Evolutionary conservation across 2,329 filamentous ascomycete genomes (phyloP), one percentile per base, ranked within the genome.

Genomic region (Nemania sp.): DNA sequence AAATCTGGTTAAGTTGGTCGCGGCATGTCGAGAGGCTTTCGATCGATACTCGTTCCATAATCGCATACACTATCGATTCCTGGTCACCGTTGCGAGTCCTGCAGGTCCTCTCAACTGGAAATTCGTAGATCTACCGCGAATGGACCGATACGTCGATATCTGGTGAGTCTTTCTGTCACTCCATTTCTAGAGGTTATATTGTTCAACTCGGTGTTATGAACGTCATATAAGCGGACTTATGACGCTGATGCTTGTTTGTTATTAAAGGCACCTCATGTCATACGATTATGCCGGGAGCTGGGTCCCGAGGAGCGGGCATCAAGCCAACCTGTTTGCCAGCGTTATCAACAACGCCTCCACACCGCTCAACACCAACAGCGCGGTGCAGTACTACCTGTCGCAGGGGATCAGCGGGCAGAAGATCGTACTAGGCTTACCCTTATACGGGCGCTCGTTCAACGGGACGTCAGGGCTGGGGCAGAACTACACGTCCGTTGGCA

Each of bases 361-460:
- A 1, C 87, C 87, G 7, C 89, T 86, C 73, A 86, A 78, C 73
- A 88, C 86, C 2, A 76, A 88, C 44, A 73, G 76, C 30, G 89
- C 89, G 3, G 73, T 95, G 22, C 68, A 75, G 7, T 81, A 81
- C 63, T 91, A 91, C 72, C 71, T 82, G 9, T 66, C 74, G 3
- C 74, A 77, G 11, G 84, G 84, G 7, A 78, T 94, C 7, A 63
- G 78, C 0, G 60, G 82, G 0, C 67, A 73, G 44, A 93, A 92
- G 72, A 82, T 95, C 45, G 79, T 89, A 6, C 72, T 94, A 26
- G 90, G 90, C 1, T 80, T 93, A 73, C 89, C 90, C 0, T 77
- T 94, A 1, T 94, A 93, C 66, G 90, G 90, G 1, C 85, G 89
- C n/a, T 79, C 86, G 0, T 94, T 94, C 65, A 74, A 79, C 45